Conservation (phyloP, 2,329 filamentous ascomycete genomes). For the Rhexocercosporidium sp. region DNA sequence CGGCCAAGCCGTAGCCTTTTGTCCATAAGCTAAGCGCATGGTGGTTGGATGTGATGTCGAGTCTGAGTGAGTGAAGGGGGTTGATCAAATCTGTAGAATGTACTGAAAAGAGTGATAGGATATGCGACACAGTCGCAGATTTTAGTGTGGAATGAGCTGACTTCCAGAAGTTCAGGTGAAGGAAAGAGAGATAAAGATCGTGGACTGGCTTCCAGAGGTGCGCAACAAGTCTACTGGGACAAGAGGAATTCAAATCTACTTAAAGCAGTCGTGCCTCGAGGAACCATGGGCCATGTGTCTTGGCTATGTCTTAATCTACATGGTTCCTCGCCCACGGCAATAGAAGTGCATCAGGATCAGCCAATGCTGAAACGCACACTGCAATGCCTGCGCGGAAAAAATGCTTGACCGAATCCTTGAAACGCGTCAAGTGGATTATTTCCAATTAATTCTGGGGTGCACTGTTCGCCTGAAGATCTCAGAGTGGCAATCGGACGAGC, state of each 20-base stretch:
- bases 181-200: background rate
- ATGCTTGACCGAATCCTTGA: conserved; percentile 13
- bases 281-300: conserved; percentile 4
- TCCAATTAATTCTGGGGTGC: background rate
- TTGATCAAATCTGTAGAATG: background rate
- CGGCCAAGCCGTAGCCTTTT: conserved; percentile 23
- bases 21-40: conserved; percentile 22
- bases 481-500: conserved; percentile 4
- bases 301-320: conserved; percentile 15
- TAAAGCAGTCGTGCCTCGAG: conserved; percentile 1
- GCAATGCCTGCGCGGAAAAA: conserved; percentile 13
- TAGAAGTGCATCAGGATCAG: conserved; percentile 12
- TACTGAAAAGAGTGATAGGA: background rate
- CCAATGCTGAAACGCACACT: conserved; percentile 14
- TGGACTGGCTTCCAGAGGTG: conserved; percentile 9
- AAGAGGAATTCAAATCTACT: background rate
- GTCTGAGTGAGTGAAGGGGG: background rate
- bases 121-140: background rate
- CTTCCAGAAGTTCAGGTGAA: background rate
- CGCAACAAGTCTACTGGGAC: background rate
- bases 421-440: conserved; percentile 15
- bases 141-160: background rate
- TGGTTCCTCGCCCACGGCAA: background rate
- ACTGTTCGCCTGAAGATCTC: conserved; percentile 10
- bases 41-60: conserved; percentile 9